phyloP scores from a whole-genome alignment of 768 basidiomycete species.

The Tulasnella sp. region DNA sequence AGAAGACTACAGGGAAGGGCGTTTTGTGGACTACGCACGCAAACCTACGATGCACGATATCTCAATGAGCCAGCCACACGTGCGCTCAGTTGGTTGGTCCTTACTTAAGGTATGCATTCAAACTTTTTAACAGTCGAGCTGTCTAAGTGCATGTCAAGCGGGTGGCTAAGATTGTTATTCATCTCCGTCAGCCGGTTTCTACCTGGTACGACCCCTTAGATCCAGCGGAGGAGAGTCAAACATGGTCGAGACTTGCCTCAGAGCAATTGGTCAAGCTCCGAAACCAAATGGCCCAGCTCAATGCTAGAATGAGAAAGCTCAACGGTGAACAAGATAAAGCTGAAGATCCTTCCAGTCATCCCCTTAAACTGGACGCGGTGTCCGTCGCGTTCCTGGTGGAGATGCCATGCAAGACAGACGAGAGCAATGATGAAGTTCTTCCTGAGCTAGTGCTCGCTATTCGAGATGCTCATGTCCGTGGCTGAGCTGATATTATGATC shows the following conservation, averaged over 20 bases:
- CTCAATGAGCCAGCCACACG: no score
- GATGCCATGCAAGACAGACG: background rate
- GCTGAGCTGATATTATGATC: background rate
- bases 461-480: background rate
- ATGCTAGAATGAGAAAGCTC: background rate
- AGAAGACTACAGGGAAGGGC: background rate
- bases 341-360: background rate
- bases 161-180: no score
- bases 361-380: background rate
- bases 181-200: no score
- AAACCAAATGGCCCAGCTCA: no score
- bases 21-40: background rate
- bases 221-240: no score
- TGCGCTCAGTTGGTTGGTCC: no score
- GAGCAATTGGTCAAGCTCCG: no score
- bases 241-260: no score
- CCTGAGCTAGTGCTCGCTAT: background rate
- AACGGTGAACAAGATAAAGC: background rate
- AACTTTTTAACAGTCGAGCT: no score
- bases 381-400: background rate
- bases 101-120: no score
- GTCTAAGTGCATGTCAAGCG: no score
- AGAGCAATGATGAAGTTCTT: background rate
- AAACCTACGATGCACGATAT: background rate
- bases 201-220: no score